A percentile compares a stretch with the other conserved stretches of the same genome.
phyloP scores from a whole-genome alignment of 768 basidiomycete species.

The Hygrophoropsis aurantiaca region DNA sequence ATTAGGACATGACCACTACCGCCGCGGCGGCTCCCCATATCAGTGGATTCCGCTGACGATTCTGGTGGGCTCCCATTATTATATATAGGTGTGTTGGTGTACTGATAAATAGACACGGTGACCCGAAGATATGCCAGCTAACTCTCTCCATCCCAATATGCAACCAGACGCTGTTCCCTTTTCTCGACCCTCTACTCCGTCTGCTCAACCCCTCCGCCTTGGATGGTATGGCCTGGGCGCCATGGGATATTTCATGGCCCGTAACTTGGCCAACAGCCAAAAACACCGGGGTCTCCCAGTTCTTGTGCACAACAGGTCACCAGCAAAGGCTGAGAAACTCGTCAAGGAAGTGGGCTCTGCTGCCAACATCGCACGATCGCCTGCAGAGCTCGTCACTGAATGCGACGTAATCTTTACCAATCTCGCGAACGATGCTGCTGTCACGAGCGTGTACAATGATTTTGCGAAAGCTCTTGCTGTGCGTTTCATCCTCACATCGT shows the following conservation, averaged over 20 bases:
- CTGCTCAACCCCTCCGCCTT: constrained; percentile 35
- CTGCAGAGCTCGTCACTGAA: constrained; percentile 58
- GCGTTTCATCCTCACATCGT: constrained; percentile 8
- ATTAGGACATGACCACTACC: too few relatives aligned
- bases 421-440: constrained; percentile 70
- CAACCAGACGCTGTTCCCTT: constrained; percentile 39
- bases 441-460: constrained; percentile 59
- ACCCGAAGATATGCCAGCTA: constrained; percentile 6
- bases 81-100: background rate
- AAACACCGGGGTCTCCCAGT: constrained; percentile 47
- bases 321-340: constrained; percentile 58
- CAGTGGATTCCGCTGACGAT: background rate
- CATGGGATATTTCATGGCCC: constrained; percentile 78
- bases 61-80: background rate
- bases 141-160: constrained; percentile 8
- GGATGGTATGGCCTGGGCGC: constrained; percentile 54
- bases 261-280: constrained; percentile 67
- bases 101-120: background rate
- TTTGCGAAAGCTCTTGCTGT: constrained; percentile 63
- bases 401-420: constrained; percentile 80
- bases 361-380: constrained; percentile 54
- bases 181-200: constrained; percentile 61
- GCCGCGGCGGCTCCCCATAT: too few relatives aligned
- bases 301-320: constrained; percentile 75
- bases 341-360: constrained; percentile 54